Conservation (phyloP, 257 asterid genomes). For the Solanum bulbocastanum region DNA sequence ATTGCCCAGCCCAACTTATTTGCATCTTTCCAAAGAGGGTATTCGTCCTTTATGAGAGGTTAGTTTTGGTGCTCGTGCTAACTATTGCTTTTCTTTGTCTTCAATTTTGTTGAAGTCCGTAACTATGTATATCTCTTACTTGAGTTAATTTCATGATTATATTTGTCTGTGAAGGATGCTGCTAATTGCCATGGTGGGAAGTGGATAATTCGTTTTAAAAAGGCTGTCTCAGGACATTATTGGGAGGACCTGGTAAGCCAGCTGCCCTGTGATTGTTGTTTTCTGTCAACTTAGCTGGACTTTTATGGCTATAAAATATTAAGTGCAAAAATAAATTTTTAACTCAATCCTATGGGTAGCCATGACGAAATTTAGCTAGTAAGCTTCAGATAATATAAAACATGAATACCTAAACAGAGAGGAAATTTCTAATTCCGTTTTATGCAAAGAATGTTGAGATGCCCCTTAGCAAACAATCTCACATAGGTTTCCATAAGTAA, state of each 20-base stretch:
- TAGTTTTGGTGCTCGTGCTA: conserved; percentile 5
- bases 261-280: not conserved
- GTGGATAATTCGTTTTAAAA: conserved; percentile 91
- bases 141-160: not conserved
- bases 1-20: conserved; percentile 85
- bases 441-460: not conserved
- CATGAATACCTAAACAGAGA: not conserved
- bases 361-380: not conserved
- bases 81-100: not conserved
- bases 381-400: not conserved
- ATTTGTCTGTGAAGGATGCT: conserved; percentile 49
- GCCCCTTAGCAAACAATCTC: not conserved
- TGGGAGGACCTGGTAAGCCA: conserved; percentile 95
- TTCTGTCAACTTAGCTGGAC: not conserved
- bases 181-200: conserved; percentile 96
- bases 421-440: not conserved
- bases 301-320: not conserved
- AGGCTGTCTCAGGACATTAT: conserved; percentile 81
- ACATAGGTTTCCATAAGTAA: not conserved
- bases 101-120: not conserved
- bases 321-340: not conserved
- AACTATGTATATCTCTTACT: not conserved
- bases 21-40: conserved; percentile 95
- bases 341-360: not conserved
- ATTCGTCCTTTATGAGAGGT: conserved; percentile 99